Evolutionary conservation across 208 protist genomes (phyloP).

Genomic region (Trypanosomatidae sp.): DNA sequence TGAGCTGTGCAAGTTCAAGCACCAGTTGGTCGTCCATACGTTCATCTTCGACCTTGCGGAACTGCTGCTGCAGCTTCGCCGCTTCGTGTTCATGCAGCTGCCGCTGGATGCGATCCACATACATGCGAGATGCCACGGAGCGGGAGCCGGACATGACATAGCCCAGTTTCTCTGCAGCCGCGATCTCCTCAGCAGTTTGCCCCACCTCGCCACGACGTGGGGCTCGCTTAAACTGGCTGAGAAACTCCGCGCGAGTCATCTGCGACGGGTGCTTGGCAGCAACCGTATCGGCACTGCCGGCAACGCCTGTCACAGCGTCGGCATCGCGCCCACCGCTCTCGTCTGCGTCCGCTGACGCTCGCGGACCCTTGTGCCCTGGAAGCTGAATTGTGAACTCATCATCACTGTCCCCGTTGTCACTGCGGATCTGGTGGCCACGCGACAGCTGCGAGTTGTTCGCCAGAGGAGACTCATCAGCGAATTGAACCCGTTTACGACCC

Average conservation of each 20-base stretch:
- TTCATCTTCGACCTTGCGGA: conserved; percentile 86
- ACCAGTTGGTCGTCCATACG: conserved; percentile 74
- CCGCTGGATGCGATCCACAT: conserved; percentile 84
- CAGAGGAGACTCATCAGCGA: conserved; percentile 2
- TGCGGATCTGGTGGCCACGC: background rate
- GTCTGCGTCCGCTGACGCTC: background rate
- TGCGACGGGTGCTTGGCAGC: conserved; percentile 82
- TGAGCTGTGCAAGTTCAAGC: conserved; percentile 43
- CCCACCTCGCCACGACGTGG: conserved; percentile 88
- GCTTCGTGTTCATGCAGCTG: conserved; percentile 91
- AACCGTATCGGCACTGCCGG: background rate
- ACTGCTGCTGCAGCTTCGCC: conserved; percentile 85
- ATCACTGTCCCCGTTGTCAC: background rate
- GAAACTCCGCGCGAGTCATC: conserved; percentile 88
- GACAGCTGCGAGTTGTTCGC: background rate
- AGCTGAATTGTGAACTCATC: conserved; percentile 14
- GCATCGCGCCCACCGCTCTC: background rate
- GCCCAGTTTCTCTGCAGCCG: conserved; percentile 76
- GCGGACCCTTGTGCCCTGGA: background rate
- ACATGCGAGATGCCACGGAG: conserved; percentile 78
- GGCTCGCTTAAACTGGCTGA: conserved; percentile 85
- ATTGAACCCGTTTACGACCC: conserved; percentile 14
- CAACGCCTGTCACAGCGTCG: background rate
- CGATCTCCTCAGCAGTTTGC: conserved; percentile 76
- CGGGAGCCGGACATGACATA: conserved; percentile 93